phyloP scores from a whole-genome alignment of 257 asterid genomes.

The Solanum chmielewskii region DNA sequence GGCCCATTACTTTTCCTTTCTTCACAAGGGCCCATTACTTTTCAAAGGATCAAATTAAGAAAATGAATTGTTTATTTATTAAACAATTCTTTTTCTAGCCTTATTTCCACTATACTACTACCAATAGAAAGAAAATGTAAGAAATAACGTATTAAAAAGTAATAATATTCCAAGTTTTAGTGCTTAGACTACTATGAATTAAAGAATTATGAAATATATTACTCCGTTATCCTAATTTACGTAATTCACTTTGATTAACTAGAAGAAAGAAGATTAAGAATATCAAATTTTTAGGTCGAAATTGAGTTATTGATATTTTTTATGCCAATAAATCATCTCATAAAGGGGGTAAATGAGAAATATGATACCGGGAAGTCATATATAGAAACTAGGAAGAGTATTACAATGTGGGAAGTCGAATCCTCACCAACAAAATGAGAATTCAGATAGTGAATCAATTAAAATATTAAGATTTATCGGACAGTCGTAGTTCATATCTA shows the following conservation, averaged over 20 bases:
- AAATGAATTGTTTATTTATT: background rate
- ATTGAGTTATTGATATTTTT: background rate
- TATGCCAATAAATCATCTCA: too few relatives aligned
- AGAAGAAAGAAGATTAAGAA: background rate
- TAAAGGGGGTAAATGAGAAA: too few relatives aligned
- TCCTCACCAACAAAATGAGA: too few relatives aligned
- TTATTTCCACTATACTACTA: background rate
- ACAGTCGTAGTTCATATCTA: background rate
- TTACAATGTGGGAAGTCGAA: too few relatives aligned
- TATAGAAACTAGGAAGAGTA: too few relatives aligned
- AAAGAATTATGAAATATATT: background rate
- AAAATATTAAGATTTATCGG: too few relatives aligned
- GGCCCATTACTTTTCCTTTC: background rate
- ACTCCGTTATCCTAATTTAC: background rate
- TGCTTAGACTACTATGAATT: background rate
- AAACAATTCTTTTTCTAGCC: too few relatives aligned
- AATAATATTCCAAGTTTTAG: background rate
- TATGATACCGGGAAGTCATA: too few relatives aligned
- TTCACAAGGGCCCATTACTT: background rate
- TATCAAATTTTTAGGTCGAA: background rate
- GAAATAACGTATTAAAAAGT: background rate
- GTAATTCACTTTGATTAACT: background rate
- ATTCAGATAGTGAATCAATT: too few relatives aligned
- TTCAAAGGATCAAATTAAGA: background rate
- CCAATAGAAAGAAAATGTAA: background rate